phyloP scores from a whole-genome alignment of 2,329 filamentous ascomycete genomes.

The Exophiala bonariae region DNA sequence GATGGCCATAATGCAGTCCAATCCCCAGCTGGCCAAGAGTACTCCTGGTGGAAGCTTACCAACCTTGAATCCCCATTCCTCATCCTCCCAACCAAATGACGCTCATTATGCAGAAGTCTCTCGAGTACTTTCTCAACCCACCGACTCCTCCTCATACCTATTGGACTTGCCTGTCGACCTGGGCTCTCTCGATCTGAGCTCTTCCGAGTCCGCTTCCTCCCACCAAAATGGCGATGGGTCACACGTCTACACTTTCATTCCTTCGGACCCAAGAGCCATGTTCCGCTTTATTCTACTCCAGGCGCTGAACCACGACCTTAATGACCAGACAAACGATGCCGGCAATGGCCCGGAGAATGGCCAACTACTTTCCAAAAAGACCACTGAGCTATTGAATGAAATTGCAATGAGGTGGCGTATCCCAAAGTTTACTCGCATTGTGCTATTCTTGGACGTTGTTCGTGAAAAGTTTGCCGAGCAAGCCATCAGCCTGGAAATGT shows the following conservation, averaged over 20 bases:
- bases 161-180: conserved; percentile 70
- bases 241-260: conserved; percentile 82
- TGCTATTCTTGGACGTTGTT: conserved; percentile 81
- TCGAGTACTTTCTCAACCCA: conserved; percentile 44
- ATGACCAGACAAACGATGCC: conserved; percentile 53
- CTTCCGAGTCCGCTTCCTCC: conserved; percentile 37
- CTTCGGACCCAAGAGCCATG: conserved; percentile 75
- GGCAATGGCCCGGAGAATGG: conserved; percentile 37
- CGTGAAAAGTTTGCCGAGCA: conserved; percentile 82
- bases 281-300: conserved; percentile 81
- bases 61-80: conserved; percentile 50
- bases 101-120: conserved; percentile 47
- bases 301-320: conserved; percentile 65
- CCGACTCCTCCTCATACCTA: conserved; percentile 51
- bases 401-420: conserved; percentile 86
- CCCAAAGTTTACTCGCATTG: conserved; percentile 75
- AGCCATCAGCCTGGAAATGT: conserved; percentile 75
- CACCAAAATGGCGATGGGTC: conserved; percentile 41
- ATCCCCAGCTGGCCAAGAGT: conserved; percentile 79
- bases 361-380: conserved; percentile 69
- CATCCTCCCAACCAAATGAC: conserved; percentile 38
- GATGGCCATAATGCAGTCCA: conserved; percentile 81
- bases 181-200: conserved; percentile 62
- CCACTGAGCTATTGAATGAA: conserved; percentile 79
- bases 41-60: conserved; percentile 62